Evolutionary conservation across 495 filamentous ascomycete genomes (phyloP), one percentile per base, ranked within the genome.

Genomic region (Bacidia rubella): DNA sequence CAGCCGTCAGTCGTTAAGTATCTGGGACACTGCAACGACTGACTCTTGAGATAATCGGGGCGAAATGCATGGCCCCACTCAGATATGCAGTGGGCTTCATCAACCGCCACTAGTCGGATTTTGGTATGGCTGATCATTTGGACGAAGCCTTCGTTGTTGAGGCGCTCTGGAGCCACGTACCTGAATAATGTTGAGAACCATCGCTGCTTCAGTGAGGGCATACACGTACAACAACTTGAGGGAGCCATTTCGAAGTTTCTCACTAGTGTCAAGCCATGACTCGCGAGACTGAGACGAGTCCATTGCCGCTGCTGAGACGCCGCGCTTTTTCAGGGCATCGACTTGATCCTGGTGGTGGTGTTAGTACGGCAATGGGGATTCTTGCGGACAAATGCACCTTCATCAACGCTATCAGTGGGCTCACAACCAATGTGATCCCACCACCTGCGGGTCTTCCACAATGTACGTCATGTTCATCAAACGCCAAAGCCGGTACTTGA

Each of bases 11-110:
- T 67, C 69, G 47, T 51, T 7, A 35, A 35, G 11, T 35, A 29
- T 15, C 51, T 46, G 46, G 35, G 29, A 55, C 26, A 52, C 29
- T 43, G 21, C 26, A 32, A 10, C 19, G 3, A 9, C 15, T 19
- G n/a, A 46, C 58, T 57, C 54, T 54, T 79, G 23, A 80, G 69
- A 62, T 80, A 79, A 54, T 79, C 75, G 0, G 75, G 77, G 11
- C 76, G 63, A 53, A 79, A 80, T 7, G 74, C 70, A 51, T 78
- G 76, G 0, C 77, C 77, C 77, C 77, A 80, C 61, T 80, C 74
- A 9, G 75, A 79, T 12, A 80, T 73, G 52, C 77, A 80, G 62
- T 79, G 76, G 7, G 77, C 76, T 53, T 80, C 75, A 55, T 80
- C 77, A 23, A 79, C 68, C 4, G 77, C 77, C 19, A 81, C 58